A percentile compares a stretch with the other conserved stretches of the same genome.
These are phyloP conservation scores for Puccinia novopanici DNA, from an alignment of 1,284 basidiomycete species.

Conservation along the genomic window DNA sequence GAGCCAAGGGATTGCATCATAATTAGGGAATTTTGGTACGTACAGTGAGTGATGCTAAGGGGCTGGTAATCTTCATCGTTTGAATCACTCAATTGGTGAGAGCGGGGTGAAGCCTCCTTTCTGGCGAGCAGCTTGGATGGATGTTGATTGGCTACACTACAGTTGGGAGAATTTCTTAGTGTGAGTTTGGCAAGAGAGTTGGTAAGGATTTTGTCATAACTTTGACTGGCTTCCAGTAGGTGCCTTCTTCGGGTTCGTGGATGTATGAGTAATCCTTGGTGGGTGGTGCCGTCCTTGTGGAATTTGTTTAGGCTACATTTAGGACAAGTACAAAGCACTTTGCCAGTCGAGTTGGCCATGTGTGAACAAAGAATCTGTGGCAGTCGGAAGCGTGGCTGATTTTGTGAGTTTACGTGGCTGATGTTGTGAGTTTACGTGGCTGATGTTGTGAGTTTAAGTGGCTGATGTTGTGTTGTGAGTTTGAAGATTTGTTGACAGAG, in stretches of 20 bases:
- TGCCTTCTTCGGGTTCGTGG: conserved; percentile 20
- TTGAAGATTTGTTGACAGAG: too few species aligned
- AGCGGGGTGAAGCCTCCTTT: background rate
- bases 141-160: background rate
- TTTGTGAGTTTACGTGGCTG: background rate
- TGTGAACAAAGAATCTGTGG: background rate
- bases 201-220: background rate
- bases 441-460: too few species aligned
- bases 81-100: background rate
- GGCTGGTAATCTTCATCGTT: background rate
- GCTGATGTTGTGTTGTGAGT: too few species aligned
- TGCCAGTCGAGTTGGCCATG: background rate
- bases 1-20: background rate
- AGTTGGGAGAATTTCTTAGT: background rate
- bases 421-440: background rate
- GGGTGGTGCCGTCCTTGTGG: background rate
- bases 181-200: background rate
- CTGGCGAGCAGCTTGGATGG: background rate
- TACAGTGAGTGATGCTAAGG: background rate
- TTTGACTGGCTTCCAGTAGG: background rate
- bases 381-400: background rate
- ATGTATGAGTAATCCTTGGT: background rate
- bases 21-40: background rate
- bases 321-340: background rate
- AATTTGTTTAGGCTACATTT: background rate